Base-by-base conservation (phyloP, 2,329 filamentous ascomycete species). In the Botrytis tulipae region DNA sequence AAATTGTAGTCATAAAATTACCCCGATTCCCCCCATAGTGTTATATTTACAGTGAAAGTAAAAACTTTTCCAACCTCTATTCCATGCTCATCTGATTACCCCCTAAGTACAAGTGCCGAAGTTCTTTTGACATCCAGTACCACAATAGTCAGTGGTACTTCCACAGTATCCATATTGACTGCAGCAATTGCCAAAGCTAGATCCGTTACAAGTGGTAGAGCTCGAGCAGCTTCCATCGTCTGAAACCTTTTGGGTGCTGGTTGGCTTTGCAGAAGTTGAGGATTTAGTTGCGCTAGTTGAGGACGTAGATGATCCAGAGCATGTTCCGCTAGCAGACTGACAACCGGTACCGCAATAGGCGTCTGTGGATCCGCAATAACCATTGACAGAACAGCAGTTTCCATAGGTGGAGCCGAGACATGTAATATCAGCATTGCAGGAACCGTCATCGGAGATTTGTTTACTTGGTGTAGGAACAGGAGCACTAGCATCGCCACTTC, bases 181-280 rank as follows among this genome's bases (percentile, higher is more conserved):
- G 61, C 76, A 78, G 40, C 76, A 78, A n/a, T 73, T 75, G 10
- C 76, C 76, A 46, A 63, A 78, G 10, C 57, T 73, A 22, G 68
- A 72, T 6, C 76, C 75, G n/a, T 70, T 69, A 60, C 76, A 77
- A 9, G 76, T 57, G n/a, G 77, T 74, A 16, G 73, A 75, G 22
- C 75, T 73, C 1, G 75, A 76, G 44, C 78, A 80, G 12, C 73
- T 73, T 3, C 75, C 77, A 72, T 78, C 74, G 40, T 66, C 70
- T 20, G 73, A 76, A 22, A 74, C 42, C 3, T 29, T 48, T 32
- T 63, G 57, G 3, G 68, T 29, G 7, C 40, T 66, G 3, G 35
- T 59, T 70, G 67, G 35, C 42, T 70, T 51, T 40, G 59, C 35
- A 16, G 73, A 71, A n/a, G 57, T 73, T 35, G 71, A 60, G 29